phyloP scores from a whole-genome alignment of 2,329 filamentous ascomycete species.

The Aspergillus proliferans region DNA sequence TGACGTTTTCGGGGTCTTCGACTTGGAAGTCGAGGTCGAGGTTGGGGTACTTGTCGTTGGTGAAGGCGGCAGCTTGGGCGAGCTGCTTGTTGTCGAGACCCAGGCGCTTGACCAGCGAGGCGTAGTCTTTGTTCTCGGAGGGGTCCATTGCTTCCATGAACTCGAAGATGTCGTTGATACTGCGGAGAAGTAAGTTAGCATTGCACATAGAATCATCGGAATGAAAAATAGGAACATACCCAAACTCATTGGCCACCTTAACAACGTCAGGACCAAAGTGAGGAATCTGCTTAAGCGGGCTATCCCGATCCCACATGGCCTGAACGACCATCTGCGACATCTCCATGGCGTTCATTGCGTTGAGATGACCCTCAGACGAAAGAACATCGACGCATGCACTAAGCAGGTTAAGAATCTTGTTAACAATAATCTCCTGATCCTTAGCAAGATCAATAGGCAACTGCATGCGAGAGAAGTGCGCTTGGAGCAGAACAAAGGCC shows the following conservation, averaged over 20 bases:
- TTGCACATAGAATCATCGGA: slow-evolving; percentile 15
- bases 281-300: slow-evolving; percentile 93
- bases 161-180: slow-evolving; percentile 88
- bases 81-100: slow-evolving; percentile 76
- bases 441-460: slow-evolving; percentile 91
- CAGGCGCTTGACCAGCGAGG: slow-evolving; percentile 68
- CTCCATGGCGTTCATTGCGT: slow-evolving; percentile 98
- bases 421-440: slow-evolving; percentile 83
- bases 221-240: slow-evolving; percentile 46
- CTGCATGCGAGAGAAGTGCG: slow-evolving; percentile 96
- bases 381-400: slow-evolving; percentile 92
- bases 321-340: slow-evolving; percentile 99
- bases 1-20: slow-evolving; percentile 71
- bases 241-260: slow-evolving; percentile 71
- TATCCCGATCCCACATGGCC: slow-evolving; percentile 98
- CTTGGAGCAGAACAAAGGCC: slow-evolving; percentile 91
- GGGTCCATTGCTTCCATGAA: slow-evolving; percentile 99
- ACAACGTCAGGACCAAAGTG: slow-evolving; percentile 82
- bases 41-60: slow-evolving; percentile 93
- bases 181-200: slow-evolving; percentile 29
- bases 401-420: slow-evolving; percentile 77
- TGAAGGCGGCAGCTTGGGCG: slow-evolving; percentile 84
- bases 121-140: slow-evolving; percentile 79
- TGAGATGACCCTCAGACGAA: slow-evolving; percentile 90
- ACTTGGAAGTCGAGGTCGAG: slow-evolving; percentile 85